phyloP scores from a whole-genome alignment of 2,329 filamentous ascomycete genomes.

The Cadophora malorum region DNA sequence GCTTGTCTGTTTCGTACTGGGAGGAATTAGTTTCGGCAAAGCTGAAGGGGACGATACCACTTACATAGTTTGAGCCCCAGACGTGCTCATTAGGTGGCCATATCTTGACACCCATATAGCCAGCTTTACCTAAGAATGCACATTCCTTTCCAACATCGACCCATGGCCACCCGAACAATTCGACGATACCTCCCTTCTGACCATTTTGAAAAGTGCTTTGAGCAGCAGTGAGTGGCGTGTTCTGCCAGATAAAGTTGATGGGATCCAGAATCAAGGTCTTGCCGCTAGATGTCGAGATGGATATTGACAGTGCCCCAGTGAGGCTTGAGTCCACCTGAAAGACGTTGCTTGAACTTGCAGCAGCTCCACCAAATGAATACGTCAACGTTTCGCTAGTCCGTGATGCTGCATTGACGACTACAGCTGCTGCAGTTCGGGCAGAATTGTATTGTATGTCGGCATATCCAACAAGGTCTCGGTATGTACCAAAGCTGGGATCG shows the following conservation, averaged over 20 bases:
- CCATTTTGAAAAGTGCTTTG: constrained; percentile 40
- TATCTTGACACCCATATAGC: constrained; percentile 45
- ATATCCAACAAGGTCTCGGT: constrained; percentile 43
- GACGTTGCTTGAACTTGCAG: constrained; percentile 33
- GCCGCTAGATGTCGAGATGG: constrained; percentile 37
- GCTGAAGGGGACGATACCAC: neutral
- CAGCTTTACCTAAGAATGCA: constrained; percentile 42
- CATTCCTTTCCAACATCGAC: constrained; percentile 44
- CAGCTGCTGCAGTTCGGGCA: constrained; percentile 39
- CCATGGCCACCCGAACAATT: constrained; percentile 45
- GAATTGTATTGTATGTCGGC: constrained; percentile 44
- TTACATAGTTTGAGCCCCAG: constrained; percentile 42
- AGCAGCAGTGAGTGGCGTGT: constrained; percentile 37
- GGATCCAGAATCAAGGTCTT: constrained; percentile 40
- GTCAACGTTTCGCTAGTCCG: constrained; percentile 40
- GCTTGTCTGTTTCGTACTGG: constrained; percentile 41
- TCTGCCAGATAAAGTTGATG: constrained; percentile 44
- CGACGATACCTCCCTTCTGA: constrained; percentile 44
- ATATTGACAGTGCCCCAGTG: constrained; percentile 35
- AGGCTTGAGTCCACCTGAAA: constrained; percentile 38
- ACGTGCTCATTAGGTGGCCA: constrained; percentile 43
- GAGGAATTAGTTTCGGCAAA: neutral
- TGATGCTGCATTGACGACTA: constrained; percentile 42
- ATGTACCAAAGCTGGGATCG: constrained; percentile 39
- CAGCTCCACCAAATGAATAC: constrained; percentile 29